Evolutionary conservation across 495 filamentous ascomycete genomes (phyloP), one percentile per base, ranked within the genome.

Genomic region (Elasticomyces elasticus): DNA sequence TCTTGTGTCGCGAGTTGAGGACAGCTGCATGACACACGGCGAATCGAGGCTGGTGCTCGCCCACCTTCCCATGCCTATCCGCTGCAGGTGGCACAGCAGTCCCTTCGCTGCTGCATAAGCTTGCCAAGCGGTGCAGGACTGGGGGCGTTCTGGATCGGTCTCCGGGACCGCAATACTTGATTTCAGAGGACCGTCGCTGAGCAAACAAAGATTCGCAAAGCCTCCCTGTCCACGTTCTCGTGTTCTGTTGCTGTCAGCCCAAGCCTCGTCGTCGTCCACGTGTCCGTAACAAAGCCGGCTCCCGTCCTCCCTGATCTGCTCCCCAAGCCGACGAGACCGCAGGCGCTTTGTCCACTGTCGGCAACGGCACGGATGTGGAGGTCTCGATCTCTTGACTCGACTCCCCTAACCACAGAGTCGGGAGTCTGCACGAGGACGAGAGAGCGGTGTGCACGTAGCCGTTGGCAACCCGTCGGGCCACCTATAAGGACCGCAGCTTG

Each of bases 11-110:
- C 35, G 35, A 40, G 35, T n/a, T 40, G 35, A 40, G 35, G 35
- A 53, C 44, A n/a, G 22, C 5, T 53, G 50, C 43, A 54, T 33
- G 52, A 46, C 30, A 37, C 27, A 28, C 22, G 40, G 52, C 52
- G 40, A 54, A 54, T 54, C 2, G 52, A 27, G 40, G 50, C 50
- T 42, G 37, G 50, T 44, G 50, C 15, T 25, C 24, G 5, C 44
- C 49, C 52, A 54, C 40, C 43, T 24, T 24, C 23, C 9, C 41
- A 37, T n/a, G 12, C 13, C 20, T 5, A 22, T 26, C 28, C 28
- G 13, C 49, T 42, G 31, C 49, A 51, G 49, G 46, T 49, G 42
- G 15, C 28, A 51, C 49, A 28, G 28, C 49, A 25, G 30, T 41
- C 25, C 28, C 24, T 43, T 42, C 4, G 50, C 33, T 53, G 50